Percentiles rank a stretch among this genome's conserved stretches.
Evolutionary conservation across 495 filamentous ascomycete genomes (phyloP).

Genomic region (Trichocladium uniseriatum): DNA sequence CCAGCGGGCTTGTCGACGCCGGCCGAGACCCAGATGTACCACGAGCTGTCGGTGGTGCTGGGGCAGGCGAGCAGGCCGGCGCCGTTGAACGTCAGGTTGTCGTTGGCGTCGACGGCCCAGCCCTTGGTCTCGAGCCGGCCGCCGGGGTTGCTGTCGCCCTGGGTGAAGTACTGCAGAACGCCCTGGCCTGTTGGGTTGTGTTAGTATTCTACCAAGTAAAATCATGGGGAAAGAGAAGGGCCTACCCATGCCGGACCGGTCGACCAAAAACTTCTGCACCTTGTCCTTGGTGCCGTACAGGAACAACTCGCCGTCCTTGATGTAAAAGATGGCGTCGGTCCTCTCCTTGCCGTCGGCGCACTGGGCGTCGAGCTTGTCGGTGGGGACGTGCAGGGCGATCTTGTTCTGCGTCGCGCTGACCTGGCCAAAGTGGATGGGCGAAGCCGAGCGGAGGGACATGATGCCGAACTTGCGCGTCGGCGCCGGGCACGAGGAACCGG

Average conservation of each 20-base stretch:
- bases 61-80: constrained; percentile 42
- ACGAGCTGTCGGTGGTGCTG: constrained; percentile 33
- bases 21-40: constrained; percentile 39
- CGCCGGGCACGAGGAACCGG: constrained; percentile 7
- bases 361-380: constrained; percentile 30
- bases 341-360: constrained; percentile 32
- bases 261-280: constrained; percentile 42
- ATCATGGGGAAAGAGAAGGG: not conserved
- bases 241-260: constrained; percentile 45
- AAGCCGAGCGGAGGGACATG: constrained; percentile 40
- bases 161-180: constrained; percentile 41
- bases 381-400: constrained; percentile 35
- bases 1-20: constrained; percentile 36
- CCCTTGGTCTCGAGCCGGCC: constrained; percentile 34
- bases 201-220: not conserved
- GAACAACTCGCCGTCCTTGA: constrained; percentile 37
- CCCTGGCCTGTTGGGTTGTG: constrained; percentile 29
- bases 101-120: constrained; percentile 33
- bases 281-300: constrained; percentile 34
- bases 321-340: constrained; percentile 40
- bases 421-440: constrained; percentile 33
- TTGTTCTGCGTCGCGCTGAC: constrained; percentile 36
- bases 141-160: constrained; percentile 26
- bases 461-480: constrained; percentile 31
- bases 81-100: constrained; percentile 37